phyloP scores from a whole-genome alignment of 2,329 filamentous ascomycete species.

The Fusarium protoensiforme region DNA sequence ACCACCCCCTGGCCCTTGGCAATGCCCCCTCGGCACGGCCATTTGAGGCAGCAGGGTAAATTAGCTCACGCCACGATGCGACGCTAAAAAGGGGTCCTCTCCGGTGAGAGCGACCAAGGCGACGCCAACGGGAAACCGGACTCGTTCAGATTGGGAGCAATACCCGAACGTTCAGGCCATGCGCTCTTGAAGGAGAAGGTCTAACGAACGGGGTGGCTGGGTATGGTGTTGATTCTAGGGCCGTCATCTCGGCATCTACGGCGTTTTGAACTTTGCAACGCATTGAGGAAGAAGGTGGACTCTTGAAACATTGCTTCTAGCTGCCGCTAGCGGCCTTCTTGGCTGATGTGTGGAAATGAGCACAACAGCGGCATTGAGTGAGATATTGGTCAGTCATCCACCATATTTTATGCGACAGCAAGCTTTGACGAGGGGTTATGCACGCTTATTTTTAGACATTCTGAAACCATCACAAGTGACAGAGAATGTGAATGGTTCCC shows the following conservation, averaged over 20 bases:
- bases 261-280: background rate
- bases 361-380: slow-evolving; percentile 4
- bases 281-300: background rate
- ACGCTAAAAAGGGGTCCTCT: slow-evolving; percentile 30
- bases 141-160: slow-evolving; percentile 22
- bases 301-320: background rate
- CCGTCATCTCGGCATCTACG: background rate
- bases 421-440: background rate
- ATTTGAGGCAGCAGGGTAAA: slow-evolving; percentile 15
- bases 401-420: slow-evolving; percentile 5
- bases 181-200: background rate
- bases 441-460: background rate
- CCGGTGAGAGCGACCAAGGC: slow-evolving; percentile 12
- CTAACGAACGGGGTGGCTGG: slow-evolving; percentile 11
- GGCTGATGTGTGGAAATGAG: slow-evolving; percentile 10
- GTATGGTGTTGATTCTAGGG: background rate
- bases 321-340: background rate
- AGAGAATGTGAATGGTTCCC: background rate
- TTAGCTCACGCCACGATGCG: slow-evolving; percentile 38
- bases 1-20: slow-evolving; percentile 15
- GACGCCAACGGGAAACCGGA: slow-evolving; percentile 1
- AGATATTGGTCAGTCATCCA: background rate
- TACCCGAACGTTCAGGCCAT: slow-evolving; percentile 5
- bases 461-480: background rate
- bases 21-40: slow-evolving; percentile 24